These are phyloP conservation scores for grape (Vitis vinifera) DNA, from an alignment of 164 flowering plant species.

Conservation along the genomic window DNA sequence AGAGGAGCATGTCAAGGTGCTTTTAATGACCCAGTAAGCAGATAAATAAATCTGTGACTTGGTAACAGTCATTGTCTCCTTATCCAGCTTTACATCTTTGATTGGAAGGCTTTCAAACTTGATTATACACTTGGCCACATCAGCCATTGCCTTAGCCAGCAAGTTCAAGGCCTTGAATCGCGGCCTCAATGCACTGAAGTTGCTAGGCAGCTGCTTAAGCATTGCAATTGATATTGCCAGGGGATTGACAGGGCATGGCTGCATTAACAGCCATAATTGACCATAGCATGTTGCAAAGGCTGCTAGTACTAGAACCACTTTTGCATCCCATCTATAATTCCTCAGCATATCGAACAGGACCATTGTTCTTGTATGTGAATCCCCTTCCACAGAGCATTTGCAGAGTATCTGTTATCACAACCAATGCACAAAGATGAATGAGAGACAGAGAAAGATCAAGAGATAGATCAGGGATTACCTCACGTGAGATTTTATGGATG, in stretches of 20 bases:
- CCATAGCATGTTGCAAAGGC: slow-evolving; percentile 67
- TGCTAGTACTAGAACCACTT: slow-evolving; percentile 59
- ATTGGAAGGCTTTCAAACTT: slow-evolving; percentile 47
- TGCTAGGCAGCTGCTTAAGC: slow-evolving; percentile 45
- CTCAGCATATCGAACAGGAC: slow-evolving; percentile 50
- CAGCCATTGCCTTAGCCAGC: slow-evolving; percentile 48
- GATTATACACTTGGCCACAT: slow-evolving; percentile 41
- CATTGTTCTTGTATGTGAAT: slow-evolving; percentile 48
- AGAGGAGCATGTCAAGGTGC: slow-evolving; percentile 49
- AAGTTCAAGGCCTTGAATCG: slow-evolving; percentile 45
- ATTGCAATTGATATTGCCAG: slow-evolving; percentile 49
- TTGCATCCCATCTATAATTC: slow-evolving; percentile 67
- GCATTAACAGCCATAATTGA: slow-evolving; percentile 49
- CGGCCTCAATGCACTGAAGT: slow-evolving; percentile 32
- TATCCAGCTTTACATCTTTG: slow-evolving; percentile 32
- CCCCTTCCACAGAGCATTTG: slow-evolving; percentile 27
- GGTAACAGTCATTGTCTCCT: slow-evolving; percentile 17
- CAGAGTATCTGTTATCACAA: slow-evolving; percentile 42
- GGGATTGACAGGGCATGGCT: slow-evolving; percentile 36
- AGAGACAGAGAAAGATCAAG: background rate
- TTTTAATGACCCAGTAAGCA: slow-evolving; percentile 69
- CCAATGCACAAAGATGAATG: background rate
- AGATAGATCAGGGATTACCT: slow-evolving; percentile 36
- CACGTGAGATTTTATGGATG: slow-evolving; percentile 38
- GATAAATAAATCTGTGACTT: slow-evolving; percentile 48